A percentile compares a stretch with the other conserved stretches of the same genome.
phyloP scores from a whole-genome alignment of 805 yeast genomes.

The Metschnikowia lunata region DNA sequence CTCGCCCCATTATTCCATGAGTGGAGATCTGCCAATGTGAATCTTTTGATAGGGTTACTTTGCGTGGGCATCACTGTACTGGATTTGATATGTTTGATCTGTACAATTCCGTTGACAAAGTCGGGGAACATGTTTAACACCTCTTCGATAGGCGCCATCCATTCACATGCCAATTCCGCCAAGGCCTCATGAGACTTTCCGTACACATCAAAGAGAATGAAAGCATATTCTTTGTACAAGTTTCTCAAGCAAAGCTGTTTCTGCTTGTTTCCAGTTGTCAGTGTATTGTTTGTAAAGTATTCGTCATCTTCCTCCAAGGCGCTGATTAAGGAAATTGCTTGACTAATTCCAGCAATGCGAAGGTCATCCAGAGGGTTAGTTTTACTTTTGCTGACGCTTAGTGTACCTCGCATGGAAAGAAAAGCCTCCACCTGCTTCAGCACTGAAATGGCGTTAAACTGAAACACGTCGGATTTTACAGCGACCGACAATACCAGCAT shows the following conservation, averaged over 20 bases:
- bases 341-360: constrained; percentile 29
- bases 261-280: constrained; percentile 13
- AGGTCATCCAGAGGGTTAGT: constrained; percentile 28
- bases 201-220: constrained; percentile 29
- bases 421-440: constrained; percentile 38
- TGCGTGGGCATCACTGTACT: neutral
- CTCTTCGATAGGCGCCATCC: constrained; percentile 35
- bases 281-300: constrained; percentile 22
- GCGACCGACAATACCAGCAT: constrained; percentile 16
- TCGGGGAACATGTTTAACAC: constrained; percentile 36
- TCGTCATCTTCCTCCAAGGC: constrained; percentile 23
- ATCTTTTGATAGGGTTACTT: constrained; percentile 3
- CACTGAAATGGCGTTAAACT: constrained; percentile 24
- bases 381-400: constrained; percentile 10
- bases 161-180: constrained; percentile 38
- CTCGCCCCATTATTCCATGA: neutral
- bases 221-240: constrained; percentile 31
- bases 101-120: constrained; percentile 28
- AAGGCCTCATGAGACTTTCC: constrained; percentile 35
- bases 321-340: constrained; percentile 29
- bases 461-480: constrained; percentile 28
- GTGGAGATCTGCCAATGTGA: constrained; percentile 4
- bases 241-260: constrained; percentile 34
- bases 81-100: constrained; percentile 4
- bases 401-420: constrained; percentile 19